A percentile compares a stretch with the other conserved stretches of the same genome.
phyloP scores from a whole-genome alignment of 768 basidiomycete genomes.

The Pulveroboletus sp. region DNA sequence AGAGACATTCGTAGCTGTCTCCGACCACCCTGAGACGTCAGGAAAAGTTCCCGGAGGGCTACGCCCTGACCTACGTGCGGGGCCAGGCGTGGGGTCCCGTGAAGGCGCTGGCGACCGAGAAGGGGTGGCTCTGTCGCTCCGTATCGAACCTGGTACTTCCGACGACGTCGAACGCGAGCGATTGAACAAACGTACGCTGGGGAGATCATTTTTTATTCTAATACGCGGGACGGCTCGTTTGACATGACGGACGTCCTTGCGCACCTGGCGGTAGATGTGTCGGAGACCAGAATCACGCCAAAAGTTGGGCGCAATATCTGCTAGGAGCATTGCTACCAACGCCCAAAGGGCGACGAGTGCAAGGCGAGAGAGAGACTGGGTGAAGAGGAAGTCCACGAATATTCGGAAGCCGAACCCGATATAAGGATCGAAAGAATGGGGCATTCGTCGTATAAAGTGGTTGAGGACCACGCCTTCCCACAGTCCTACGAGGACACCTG shows the following conservation, averaged over 20 bases:
- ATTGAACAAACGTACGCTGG: constrained; percentile 25
- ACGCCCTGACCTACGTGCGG: constrained; percentile 21
- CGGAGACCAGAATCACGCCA: constrained; percentile 41
- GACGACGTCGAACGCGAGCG: constrained; percentile 15
- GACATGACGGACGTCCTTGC: constrained; percentile 32
- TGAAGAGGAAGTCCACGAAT: constrained; percentile 66
- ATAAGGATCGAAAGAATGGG: constrained; percentile 63
- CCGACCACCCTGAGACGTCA: constrained; percentile 29
- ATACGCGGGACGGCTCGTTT: constrained; percentile 29
- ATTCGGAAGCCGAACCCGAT: constrained; percentile 64
- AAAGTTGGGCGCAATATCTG: constrained; percentile 46
- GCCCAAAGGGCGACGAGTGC: constrained; percentile 51
- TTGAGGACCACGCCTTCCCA: constrained; percentile 77
- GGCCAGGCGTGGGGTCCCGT: constrained; percentile 11
- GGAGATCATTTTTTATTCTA: constrained; percentile 30
- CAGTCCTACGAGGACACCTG: constrained; percentile 64
- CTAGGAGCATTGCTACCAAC: constrained; percentile 46
- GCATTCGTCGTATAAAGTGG: constrained; percentile 66
- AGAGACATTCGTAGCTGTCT: constrained; percentile 27
- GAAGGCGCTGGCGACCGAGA: constrained; percentile 21
- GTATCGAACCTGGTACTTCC: constrained; percentile 21
- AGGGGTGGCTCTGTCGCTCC: constrained; percentile 29
- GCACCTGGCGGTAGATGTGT: constrained; percentile 34
- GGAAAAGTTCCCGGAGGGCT: constrained; percentile 29
- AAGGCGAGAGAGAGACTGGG: constrained; percentile 46